Conservation (phyloP, 768 basidiomycete genomes). For the Pulveroboletus sp. region DNA sequence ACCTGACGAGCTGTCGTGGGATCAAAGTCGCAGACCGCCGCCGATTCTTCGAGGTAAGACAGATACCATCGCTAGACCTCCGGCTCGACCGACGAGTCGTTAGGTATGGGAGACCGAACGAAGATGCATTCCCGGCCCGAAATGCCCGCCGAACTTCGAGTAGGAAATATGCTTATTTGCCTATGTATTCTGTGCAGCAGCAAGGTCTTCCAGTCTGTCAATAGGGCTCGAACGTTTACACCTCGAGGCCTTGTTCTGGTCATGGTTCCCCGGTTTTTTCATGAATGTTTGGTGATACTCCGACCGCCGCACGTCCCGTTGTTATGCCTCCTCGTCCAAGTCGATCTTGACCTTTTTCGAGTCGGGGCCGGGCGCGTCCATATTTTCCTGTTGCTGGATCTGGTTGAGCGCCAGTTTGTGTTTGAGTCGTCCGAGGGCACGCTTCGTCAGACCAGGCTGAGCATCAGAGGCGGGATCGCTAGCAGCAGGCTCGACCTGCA, state of each 20-base stretch:
- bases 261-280: too few relatives aligned
- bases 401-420: slow-evolving; percentile 44
- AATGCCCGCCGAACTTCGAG: too few relatives aligned
- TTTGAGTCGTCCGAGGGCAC: slow-evolving; percentile 47
- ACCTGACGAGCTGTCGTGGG: slow-evolving; percentile 66
- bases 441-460: slow-evolving; percentile 37
- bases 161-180: too few relatives aligned
- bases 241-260: too few relatives aligned
- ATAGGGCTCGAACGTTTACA: too few relatives aligned
- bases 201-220: too few relatives aligned
- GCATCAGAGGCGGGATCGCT: too few relatives aligned
- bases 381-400: slow-evolving; percentile 16
- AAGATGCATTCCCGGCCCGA: too few relatives aligned
- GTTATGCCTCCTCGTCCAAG: slow-evolving; percentile 5
- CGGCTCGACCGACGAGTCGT: neutral
- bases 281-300: too few relatives aligned
- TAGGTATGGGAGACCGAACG: slow-evolving; percentile 28
- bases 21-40: slow-evolving; percentile 56
- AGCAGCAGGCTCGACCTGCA: slow-evolving; percentile 1
- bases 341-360: slow-evolving; percentile 19
- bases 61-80: slow-evolving; percentile 6
- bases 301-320: too few relatives aligned
- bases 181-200: too few relatives aligned
- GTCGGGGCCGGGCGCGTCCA: neutral
- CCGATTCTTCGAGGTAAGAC: slow-evolving; percentile 56